These are phyloP conservation scores for Neofusicoccum ribis DNA, from an alignment of 2,329 filamentous ascomycete species.

Conservation along the genomic window DNA sequence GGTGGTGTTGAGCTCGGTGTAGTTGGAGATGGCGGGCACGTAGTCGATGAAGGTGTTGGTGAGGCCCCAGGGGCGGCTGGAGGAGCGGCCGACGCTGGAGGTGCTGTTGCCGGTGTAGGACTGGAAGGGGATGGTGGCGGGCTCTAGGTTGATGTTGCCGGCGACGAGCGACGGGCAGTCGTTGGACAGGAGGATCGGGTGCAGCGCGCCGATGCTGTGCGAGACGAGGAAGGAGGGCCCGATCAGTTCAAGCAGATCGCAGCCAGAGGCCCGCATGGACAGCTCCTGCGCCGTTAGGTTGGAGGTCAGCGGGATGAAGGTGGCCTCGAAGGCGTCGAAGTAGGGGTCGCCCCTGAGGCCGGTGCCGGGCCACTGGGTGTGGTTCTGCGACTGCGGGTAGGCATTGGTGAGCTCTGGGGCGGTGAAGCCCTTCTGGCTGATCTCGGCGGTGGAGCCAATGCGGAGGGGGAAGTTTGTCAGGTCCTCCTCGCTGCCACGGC, in stretches of 20 bases:
- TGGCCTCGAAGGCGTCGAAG: slow-evolving; percentile 51
- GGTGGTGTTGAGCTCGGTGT: slow-evolving; percentile 20
- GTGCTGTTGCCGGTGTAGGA: slow-evolving; percentile 24
- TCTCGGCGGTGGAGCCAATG: slow-evolving; percentile 14
- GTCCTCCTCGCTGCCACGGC: slow-evolving; percentile 24
- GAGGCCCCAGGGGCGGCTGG: slow-evolving; percentile 6
- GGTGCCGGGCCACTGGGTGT: slow-evolving; percentile 37
- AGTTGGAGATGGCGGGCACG: slow-evolving; percentile 1
- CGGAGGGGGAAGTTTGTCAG: neutral
- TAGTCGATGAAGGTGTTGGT: slow-evolving; percentile 20
- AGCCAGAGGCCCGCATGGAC: slow-evolving; percentile 21
- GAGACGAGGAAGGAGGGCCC: slow-evolving; percentile 49
- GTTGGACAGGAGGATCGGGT: slow-evolving; percentile 28
- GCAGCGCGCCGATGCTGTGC: slow-evolving; percentile 37
- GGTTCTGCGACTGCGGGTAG: slow-evolving; percentile 21
- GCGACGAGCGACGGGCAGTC: slow-evolving; percentile 27
- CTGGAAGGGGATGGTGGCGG: slow-evolving; percentile 21
- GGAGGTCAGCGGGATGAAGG: slow-evolving; percentile 21
- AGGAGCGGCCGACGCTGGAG: slow-evolving; percentile 12
- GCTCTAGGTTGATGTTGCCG: slow-evolving; percentile 29
- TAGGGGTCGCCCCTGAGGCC: slow-evolving; percentile 44
- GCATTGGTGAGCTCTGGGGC: slow-evolving; percentile 13
- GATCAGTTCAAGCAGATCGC: slow-evolving; percentile 46
- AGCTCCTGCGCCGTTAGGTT: slow-evolving; percentile 25
- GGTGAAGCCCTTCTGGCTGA: slow-evolving; percentile 17